Evolutionary conservation across 1,139 yeast genomes (phyloP).

Genomic region (Wickerhamiella infanticola): DNA sequence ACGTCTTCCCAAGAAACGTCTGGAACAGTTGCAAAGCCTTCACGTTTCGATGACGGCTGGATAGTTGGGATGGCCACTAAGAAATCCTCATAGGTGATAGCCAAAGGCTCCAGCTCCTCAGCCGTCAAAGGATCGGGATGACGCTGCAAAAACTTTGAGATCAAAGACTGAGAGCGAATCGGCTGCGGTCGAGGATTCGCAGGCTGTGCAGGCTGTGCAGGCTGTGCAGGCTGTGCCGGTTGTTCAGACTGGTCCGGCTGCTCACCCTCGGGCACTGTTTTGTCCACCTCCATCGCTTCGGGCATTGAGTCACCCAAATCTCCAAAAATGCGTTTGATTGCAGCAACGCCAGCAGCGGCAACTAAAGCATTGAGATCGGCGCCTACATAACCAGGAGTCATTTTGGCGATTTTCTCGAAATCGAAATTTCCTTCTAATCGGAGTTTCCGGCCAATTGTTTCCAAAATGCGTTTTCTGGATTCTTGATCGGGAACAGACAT

Average conservation of each 20-base stretch:
- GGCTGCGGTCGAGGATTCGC: neutral
- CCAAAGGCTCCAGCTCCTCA: conserved; percentile 58
- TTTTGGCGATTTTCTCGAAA: conserved; percentile 58
- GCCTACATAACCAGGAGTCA: conserved; percentile 97
- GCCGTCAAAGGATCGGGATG: conserved; percentile 71
- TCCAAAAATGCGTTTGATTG: conserved; percentile 72
- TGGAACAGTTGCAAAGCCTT: conserved; percentile 97
- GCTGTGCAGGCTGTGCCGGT: neutral
- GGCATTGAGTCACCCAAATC: conserved; percentile 5
- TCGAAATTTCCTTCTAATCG: conserved; percentile 60
- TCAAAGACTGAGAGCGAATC: conserved; percentile 25
- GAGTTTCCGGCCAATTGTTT: conserved; percentile 53
- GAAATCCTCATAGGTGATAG: conserved; percentile 69
- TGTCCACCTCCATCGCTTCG: neutral
- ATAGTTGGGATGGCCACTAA: conserved; percentile 74
- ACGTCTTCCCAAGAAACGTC: conserved; percentile 93
- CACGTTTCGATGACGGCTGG: conserved; percentile 96
- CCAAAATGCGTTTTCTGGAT: conserved; percentile 60
- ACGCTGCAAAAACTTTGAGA: conserved; percentile 51
- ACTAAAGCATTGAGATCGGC: conserved; percentile 91
- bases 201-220: neutral
- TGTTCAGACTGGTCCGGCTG: neutral
- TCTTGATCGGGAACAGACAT: conserved; percentile 83
- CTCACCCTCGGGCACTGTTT: neutral
- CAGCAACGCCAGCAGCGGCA: conserved; percentile 90